phyloP scores from a whole-genome alignment of 768 basidiomycete species.

The Lepiota subincarnata region DNA sequence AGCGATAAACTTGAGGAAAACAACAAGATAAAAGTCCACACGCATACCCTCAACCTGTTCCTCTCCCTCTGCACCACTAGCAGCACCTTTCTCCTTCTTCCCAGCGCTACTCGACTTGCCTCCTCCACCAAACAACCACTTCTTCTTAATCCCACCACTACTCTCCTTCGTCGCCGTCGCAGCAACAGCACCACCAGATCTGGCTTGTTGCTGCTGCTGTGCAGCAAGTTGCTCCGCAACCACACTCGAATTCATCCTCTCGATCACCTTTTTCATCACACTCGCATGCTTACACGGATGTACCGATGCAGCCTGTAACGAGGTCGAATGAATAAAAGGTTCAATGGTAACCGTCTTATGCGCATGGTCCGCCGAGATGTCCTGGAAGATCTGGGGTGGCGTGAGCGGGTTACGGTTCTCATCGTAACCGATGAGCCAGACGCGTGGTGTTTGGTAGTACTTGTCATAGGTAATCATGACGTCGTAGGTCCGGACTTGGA shows the following conservation, averaged over 20 bases:
- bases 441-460: conserved; percentile 97
- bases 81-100: conserved; percentile 7
- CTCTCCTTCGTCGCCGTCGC: conserved; percentile 39
- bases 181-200: conserved; percentile 26
- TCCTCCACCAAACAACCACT: conserved; percentile 65
- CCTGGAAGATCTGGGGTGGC: conserved; percentile 92
- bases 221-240: conserved; percentile 73
- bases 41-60: conserved; percentile 87
- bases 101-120: not conserved
- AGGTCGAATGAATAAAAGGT: conserved; percentile 89
- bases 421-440: conserved; percentile 97
- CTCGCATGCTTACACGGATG: conserved; percentile 98
- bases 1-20: conserved; percentile 99
- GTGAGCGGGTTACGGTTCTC: conserved; percentile 90
- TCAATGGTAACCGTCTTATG: conserved; percentile 99
- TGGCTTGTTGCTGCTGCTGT: conserved; percentile 41
- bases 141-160: conserved; percentile 60
- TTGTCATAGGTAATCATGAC: conserved; percentile 99
- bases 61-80: conserved; percentile 40
- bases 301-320: conserved; percentile 85
- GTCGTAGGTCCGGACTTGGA: conserved; percentile 97
- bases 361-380: conserved; percentile 95
- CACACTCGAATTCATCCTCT: conserved; percentile 92
- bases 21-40: conserved; percentile 97
- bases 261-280: conserved; percentile 99